A percentile compares a stretch with the other conserved stretches of the same genome.
These are phyloP conservation scores for Xanthoconium purpureum DNA, from an alignment of 768 basidiomycete genomes.

Conservation along the genomic window DNA sequence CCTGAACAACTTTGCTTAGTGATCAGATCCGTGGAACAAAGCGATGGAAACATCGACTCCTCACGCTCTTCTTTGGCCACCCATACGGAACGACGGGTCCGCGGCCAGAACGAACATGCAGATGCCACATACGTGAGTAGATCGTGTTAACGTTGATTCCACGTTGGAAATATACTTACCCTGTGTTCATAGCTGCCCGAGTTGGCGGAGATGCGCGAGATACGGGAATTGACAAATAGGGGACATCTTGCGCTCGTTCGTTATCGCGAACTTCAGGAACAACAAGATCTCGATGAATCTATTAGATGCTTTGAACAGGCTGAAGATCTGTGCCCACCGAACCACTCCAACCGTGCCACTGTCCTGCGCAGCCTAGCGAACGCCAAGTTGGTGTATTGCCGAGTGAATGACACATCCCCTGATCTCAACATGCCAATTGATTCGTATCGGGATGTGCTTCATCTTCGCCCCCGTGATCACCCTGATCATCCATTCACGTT, in stretches of 20 bases:
- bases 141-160: no score
- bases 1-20: no score
- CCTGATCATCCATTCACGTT: neutral
- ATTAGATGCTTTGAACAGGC: slow-evolving; percentile 12
- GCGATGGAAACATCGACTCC: no score
- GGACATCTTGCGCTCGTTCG: slow-evolving; percentile 1
- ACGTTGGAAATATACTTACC: no score
- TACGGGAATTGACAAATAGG: neutral
- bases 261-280: neutral
- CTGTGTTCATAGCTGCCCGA: neutral
- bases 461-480: slow-evolving; percentile 1
- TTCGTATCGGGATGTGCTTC: neutral
- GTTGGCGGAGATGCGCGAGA: neutral
- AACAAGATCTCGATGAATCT: slow-evolving; percentile 18
- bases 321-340: slow-evolving; percentile 5
- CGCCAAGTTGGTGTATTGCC: neutral
- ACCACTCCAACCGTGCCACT: slow-evolving; percentile 11
- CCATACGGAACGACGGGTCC: no score
- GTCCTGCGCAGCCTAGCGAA: slow-evolving; percentile 11
- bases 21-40: no score
- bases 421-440: slow-evolving; percentile 4
- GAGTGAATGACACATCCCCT: neutral
- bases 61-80: no score
- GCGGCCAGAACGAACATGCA: no score
- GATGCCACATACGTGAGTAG: no score